phyloP scores from a whole-genome alignment of 2,329 filamentous ascomycete species.

The Fusarium sp. region DNA sequence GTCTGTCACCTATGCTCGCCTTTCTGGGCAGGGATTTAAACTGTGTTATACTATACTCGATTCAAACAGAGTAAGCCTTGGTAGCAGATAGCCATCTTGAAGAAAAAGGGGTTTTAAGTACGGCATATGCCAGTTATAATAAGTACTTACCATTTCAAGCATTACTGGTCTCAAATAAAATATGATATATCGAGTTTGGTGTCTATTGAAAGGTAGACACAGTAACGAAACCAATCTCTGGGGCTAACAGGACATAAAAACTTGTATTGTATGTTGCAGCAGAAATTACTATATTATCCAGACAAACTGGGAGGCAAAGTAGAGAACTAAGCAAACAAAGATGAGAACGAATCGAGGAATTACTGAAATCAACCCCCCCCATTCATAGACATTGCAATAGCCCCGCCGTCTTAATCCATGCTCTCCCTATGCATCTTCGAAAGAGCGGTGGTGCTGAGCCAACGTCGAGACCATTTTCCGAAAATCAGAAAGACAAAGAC shows the following conservation, averaged over 20 bases:
- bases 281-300: neutral
- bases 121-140: no score
- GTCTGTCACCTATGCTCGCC: neutral
- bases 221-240: neutral
- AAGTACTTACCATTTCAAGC: no score
- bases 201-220: neutral
- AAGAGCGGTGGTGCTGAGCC: slow-evolving; percentile 1
- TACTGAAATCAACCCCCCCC: neutral
- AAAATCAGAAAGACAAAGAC: slow-evolving; percentile 1
- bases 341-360: neutral
- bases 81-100: neutral
- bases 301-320: neutral
- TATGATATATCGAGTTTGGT: neutral
- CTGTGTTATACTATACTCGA: no score
- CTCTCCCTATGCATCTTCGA: neutral
- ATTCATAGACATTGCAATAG: neutral
- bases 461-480: neutral
- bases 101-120: no score
- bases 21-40: no score
- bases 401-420: neutral
- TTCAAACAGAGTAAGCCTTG: neutral
- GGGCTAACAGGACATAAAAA: neutral
- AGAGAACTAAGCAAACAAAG: neutral
- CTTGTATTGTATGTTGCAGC: neutral
- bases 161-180: no score